These are phyloP conservation scores for Madurella fahalii DNA, from an alignment of 2,329 filamentous ascomycete species.

Conservation along the genomic window DNA sequence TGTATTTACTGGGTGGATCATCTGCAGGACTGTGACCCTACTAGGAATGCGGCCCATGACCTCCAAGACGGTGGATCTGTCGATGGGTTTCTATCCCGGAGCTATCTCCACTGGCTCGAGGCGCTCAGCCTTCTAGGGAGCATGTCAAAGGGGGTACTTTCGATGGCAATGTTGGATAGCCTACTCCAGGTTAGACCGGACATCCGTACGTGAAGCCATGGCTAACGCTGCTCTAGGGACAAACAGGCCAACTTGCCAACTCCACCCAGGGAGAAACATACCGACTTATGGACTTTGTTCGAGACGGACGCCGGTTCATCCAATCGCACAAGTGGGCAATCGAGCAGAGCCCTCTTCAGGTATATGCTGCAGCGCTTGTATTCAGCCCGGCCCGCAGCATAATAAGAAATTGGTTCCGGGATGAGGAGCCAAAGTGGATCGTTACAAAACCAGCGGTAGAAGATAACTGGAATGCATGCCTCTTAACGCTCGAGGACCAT, in stretches of 20 bases:
- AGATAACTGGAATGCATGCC: slow-evolving; percentile 18
- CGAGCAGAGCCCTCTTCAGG: slow-evolving; percentile 10
- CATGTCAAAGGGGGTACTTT: not conserved
- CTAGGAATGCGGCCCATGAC: not conserved
- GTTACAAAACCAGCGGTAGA: slow-evolving; percentile 9
- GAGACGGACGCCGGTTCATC: slow-evolving; percentile 5
- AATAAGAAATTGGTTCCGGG: slow-evolving; percentile 12
- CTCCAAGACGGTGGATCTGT: slow-evolving; percentile 28
- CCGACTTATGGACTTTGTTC: not conserved
- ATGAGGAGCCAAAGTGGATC: slow-evolving; percentile 19
- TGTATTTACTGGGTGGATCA: slow-evolving; percentile 31
- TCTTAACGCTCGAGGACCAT: too few relatives aligned
- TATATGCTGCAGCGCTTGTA: slow-evolving; percentile 25
- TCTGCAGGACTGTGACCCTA: not conserved
- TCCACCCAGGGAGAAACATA: not conserved
- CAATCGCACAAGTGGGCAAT: slow-evolving; percentile 5
- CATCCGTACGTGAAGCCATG: too few relatives aligned
- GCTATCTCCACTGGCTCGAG: slow-evolving; percentile 42
- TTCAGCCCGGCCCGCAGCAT: slow-evolving; percentile 26
- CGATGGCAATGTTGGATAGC: not conserved
- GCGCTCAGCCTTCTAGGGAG: slow-evolving; percentile 30
- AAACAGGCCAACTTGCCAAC: too few relatives aligned
- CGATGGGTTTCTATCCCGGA: slow-evolving; percentile 34
- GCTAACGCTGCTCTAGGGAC: too few relatives aligned
- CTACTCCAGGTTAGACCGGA: not conserved